phyloP scores from a whole-genome alignment of 177 flowering plant species.

The Vitis hybrid region DNA sequence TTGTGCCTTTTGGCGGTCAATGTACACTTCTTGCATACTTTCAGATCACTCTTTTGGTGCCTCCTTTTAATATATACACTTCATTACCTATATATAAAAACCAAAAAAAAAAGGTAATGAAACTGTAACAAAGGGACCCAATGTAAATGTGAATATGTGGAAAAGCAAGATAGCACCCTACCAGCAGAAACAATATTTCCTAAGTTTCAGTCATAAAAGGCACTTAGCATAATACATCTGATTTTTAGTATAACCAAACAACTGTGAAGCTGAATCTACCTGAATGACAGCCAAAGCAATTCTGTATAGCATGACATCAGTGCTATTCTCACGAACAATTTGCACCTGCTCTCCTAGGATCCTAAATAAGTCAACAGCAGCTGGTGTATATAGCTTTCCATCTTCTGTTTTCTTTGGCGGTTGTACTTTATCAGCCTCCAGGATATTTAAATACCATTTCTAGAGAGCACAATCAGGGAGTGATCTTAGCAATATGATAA shows the following conservation, averaged over 20 bases:
- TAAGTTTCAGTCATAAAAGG: not conserved
- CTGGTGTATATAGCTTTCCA: slow-evolving; percentile 96
- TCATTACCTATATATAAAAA: no score
- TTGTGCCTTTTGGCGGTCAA: no score
- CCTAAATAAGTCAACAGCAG: slow-evolving; percentile 96
- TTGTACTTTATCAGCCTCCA: slow-evolving; percentile 91
- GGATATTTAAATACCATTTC: slow-evolving; percentile 98
- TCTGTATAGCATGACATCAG: slow-evolving; percentile 95
- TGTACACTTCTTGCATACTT: no score
- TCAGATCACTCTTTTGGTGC: no score
- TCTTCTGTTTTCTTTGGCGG: slow-evolving; percentile 94
- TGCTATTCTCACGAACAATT: slow-evolving; percentile 97
- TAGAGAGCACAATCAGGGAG: slow-evolving; percentile 22
- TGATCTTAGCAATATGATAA: slow-evolving; percentile 3
- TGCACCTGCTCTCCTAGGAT: slow-evolving; percentile 98
- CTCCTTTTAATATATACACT: no score
- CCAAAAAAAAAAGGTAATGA: no score
- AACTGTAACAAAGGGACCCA: no score
- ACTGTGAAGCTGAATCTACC: slow-evolving; percentile 39
- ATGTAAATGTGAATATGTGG: no score
- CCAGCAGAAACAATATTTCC: not conserved
- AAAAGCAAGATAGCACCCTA: not conserved
- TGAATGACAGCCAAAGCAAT: slow-evolving; percentile 91
- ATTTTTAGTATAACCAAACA: not conserved
- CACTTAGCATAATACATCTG: not conserved